A percentile compares a stretch with the other conserved stretches of the same genome.
Conservation (phyloP, 805 yeast genomes). For the Spathaspora sp. region DNA sequence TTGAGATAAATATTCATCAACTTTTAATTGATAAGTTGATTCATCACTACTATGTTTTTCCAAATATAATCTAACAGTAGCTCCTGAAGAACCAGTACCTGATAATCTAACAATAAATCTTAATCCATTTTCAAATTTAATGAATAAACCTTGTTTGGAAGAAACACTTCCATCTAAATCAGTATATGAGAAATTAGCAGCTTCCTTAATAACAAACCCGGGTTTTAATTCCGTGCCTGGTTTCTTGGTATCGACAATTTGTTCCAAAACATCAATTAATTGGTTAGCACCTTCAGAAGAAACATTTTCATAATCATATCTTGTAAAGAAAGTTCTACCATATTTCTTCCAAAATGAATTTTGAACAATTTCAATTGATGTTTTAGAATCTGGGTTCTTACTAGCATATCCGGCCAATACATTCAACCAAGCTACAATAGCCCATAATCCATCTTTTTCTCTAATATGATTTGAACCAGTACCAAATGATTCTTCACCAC, state of each 20-base stretch:
- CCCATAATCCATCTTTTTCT: slow-evolving; percentile 98
- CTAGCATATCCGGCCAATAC: slow-evolving; percentile 79
- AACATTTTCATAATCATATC: slow-evolving; percentile 90
- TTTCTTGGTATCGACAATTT: slow-evolving; percentile 24
- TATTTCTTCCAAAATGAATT: slow-evolving; percentile 82
- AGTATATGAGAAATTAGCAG: slow-evolving; percentile 87
- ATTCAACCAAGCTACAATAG: slow-evolving; percentile 94
- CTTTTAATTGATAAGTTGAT: slow-evolving; percentile 44
- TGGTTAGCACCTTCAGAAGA: slow-evolving; percentile 68
- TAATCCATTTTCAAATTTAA: slow-evolving; percentile 76
- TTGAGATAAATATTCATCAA: slow-evolving; percentile 63
- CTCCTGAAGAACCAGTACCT: slow-evolving; percentile 98
- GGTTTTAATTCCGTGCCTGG: slow-evolving; percentile 49
- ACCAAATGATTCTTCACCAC: slow-evolving; percentile 98
- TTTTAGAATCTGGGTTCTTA: slow-evolving; percentile 47
- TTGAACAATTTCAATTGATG: slow-evolving; percentile 76
- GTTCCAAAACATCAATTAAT: slow-evolving; percentile 48
- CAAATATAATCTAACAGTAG: slow-evolving; percentile 88
- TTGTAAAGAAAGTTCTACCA: slow-evolving; percentile 95
- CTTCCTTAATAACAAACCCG: slow-evolving; percentile 59
- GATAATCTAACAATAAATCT: slow-evolving; percentile 88
- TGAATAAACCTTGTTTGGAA: slow-evolving; percentile 79
- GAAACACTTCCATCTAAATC: slow-evolving; percentile 94
- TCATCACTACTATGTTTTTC: slow-evolving; percentile 74
- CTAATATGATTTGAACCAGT: slow-evolving; percentile 97